phyloP scores from a whole-genome alignment of 768 basidiomycete species.

The Lenzites betulinus region DNA sequence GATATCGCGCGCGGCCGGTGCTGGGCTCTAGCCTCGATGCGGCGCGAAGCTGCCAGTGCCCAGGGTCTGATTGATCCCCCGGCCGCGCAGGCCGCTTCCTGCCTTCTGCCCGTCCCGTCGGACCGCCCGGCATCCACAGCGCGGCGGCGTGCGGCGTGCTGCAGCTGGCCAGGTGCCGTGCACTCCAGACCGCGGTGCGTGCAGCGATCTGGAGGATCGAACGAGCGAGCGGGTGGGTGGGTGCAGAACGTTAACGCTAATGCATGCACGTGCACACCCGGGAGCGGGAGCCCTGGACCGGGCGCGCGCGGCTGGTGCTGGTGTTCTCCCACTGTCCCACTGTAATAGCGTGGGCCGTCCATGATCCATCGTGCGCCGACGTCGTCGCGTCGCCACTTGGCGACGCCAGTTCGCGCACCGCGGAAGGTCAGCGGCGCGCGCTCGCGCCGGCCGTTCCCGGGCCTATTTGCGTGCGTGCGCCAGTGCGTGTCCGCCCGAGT shows the following conservation, averaged over 20 bases:
- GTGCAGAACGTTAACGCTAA: no score
- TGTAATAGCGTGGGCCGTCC: no score
- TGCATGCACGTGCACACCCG: no score
- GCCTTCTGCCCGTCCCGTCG: constrained; percentile 15
- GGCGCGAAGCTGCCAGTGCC: constrained; percentile 5
- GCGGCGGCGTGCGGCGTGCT: background rate
- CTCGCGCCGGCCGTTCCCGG: background rate
- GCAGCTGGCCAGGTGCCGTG: no score
- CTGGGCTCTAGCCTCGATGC: constrained; percentile 7
- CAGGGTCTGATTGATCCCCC: constrained; percentile 10
- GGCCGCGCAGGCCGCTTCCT: constrained; percentile 8
- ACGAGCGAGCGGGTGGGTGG: no score
- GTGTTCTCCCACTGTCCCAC: no score
- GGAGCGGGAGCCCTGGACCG: no score
- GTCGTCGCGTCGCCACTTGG: background rate
- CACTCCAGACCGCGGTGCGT: no score
- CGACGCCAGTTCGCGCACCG: constrained; percentile 7
- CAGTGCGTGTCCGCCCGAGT: background rate
- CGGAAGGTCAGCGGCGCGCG: constrained; percentile 8
- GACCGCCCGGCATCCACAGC: constrained; percentile 13
- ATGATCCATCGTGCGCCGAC: background rate
- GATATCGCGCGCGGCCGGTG: background rate
- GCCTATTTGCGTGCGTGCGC: background rate
- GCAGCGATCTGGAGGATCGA: no score
- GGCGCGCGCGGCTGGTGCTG: background rate